A percentile compares a stretch with the other conserved stretches of the same genome.
phyloP scores from a whole-genome alignment of 139 green algal genomes.

The Dunaliella primolecta region DNA sequence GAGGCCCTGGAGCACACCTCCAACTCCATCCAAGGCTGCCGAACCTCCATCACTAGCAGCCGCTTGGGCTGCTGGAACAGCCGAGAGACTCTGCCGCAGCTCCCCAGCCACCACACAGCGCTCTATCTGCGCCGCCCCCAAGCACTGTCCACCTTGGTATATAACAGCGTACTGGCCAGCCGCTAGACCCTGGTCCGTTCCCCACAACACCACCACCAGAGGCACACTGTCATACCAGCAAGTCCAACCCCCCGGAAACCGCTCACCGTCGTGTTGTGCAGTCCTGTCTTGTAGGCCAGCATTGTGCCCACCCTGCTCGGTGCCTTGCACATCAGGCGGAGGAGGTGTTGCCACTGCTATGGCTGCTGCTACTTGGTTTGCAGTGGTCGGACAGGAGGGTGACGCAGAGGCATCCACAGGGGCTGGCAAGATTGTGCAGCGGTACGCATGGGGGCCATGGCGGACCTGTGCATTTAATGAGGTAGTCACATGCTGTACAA shows the following conservation, averaged over 20 bases:
- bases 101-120: not conserved
- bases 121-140: constrained; percentile 63
- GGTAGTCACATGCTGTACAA: too few relatives aligned
- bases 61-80: not conserved
- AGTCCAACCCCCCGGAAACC: not conserved
- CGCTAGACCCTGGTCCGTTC: constrained; percentile 90
- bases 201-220: constrained; percentile 54
- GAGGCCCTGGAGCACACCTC: not conserved
- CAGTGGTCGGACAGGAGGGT: not conserved
- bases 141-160: constrained; percentile 76
- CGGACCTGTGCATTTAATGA: too few relatives aligned
- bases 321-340: not conserved
- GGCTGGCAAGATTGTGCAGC: constrained; percentile 40
- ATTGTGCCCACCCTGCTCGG: not conserved
- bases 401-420: not conserved
- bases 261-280: not conserved
- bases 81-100: not conserved
- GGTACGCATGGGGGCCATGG: constrained; percentile 74
- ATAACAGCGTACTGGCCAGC: constrained; percentile 95
- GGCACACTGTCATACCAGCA: constrained; percentile 2
- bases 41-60: not conserved
- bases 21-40: not conserved
- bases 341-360: not conserved
- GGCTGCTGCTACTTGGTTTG: not conserved
- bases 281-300: not conserved